Evolutionary conservation across 2,329 filamentous ascomycete species (phyloP), one percentile per base, ranked within the genome.

Genomic region (Colletotrichum falcatum): DNA sequence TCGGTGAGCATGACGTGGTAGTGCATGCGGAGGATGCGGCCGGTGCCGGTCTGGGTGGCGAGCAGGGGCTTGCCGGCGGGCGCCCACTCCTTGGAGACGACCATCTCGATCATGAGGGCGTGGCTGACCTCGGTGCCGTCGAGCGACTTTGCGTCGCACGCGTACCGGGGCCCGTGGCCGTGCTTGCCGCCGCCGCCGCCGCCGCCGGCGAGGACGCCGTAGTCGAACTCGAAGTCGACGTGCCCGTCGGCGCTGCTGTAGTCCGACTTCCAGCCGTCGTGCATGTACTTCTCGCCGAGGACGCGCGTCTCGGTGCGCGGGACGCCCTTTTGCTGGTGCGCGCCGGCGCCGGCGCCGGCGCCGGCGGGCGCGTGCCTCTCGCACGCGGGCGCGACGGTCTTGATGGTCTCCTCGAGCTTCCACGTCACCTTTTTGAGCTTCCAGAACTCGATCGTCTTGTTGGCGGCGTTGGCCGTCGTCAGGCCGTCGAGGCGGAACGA

Each of bases 1-100:
- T 97, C 92, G 5, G 95, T 98, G 65, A 98, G 87, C 67, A 90
- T 85, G 63, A 96, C 86, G 76, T 89, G 90, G 84, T 98, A 98
- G 79, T 97, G 94, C 88, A 97, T 98, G 74, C 95, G 89, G 71
- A 99, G 85, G 62, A 98, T 95, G 73, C 95, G 90, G 0, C 95
- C 96, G 2, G 94, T 92, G 71, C 95, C 95, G 0, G 95, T 98
- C 60, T 95, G 94, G 0, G 94, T 95, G 58, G 93, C 88, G 61
- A 94, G 85, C 63, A 84, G 82, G 1, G 87, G 86, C 79, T 90
- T 91, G 70, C 89, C 90, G 77, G 92, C 90, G 73, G 91, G 92
- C 0, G 87, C 88, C 84, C 94, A 96, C 80, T 98, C 95, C 81
- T 98, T 94, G 2, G 93, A 93, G 28, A 99, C 94, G 60, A 98